Evolutionary conservation across 306 rosid species (phyloP).

Genomic region (Pueraria montana): DNA sequence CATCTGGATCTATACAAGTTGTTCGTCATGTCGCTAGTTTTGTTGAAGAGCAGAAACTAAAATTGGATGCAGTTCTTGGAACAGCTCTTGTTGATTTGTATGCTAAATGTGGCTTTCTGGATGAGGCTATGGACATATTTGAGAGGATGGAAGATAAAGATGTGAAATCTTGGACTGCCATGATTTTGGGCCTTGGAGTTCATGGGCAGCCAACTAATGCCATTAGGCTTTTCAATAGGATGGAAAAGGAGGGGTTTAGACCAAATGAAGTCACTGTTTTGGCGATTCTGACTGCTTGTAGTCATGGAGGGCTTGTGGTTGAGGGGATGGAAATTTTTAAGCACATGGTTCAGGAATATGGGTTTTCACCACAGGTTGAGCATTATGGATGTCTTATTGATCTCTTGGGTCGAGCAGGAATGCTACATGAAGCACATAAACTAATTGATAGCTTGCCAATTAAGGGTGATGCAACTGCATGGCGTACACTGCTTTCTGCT

Average conservation of each 20-base stretch:
- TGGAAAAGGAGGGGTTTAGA: slow-evolving; percentile 66
- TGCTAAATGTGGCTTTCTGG: slow-evolving; percentile 76
- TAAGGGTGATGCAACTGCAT: slow-evolving; percentile 68
- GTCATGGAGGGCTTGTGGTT: slow-evolving; percentile 77
- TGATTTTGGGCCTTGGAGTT: slow-evolving; percentile 74
- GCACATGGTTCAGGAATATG: slow-evolving; percentile 64
- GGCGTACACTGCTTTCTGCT: slow-evolving; percentile 80
- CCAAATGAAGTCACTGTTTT: slow-evolving; percentile 77
- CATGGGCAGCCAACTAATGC: slow-evolving; percentile 73
- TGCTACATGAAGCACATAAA: slow-evolving; percentile 72
- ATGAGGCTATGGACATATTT: slow-evolving; percentile 64
- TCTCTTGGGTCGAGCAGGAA: slow-evolving; percentile 83
- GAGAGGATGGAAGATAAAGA: slow-evolving; percentile 68
- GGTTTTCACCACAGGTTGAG: slow-evolving; percentile 64
- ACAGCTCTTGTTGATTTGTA: slow-evolving; percentile 76
- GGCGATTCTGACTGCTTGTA: slow-evolving; percentile 69
- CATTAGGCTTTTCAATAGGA: slow-evolving; percentile 55
- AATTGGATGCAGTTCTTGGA: slow-evolving; percentile 72
- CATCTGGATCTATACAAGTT: slow-evolving; percentile 57
- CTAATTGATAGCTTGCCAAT: slow-evolving; percentile 69
- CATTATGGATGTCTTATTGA: slow-evolving; percentile 80
- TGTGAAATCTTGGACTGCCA: slow-evolving; percentile 79
- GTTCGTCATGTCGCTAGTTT: slow-evolving; percentile 53
- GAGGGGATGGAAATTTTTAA: slow-evolving; percentile 69
- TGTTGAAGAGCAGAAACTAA: slow-evolving; percentile 62